Evolutionary conservation across 2,329 filamentous ascomycete species (phyloP).

Genomic region (Alternaria sp.): DNA sequence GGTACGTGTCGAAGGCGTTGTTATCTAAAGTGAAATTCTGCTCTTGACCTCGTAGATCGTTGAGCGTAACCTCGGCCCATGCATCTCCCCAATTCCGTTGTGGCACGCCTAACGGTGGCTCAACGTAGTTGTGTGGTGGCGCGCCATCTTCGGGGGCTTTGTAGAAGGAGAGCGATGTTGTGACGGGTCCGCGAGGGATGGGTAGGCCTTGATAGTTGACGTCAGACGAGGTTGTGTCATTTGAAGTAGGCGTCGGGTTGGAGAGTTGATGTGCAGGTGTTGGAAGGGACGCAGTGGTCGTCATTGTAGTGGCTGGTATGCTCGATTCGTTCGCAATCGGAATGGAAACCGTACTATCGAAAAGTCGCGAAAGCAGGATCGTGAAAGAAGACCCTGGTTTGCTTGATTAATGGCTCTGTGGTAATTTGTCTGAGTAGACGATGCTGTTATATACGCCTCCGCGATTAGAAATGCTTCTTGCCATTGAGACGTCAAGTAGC

Average conservation of each 20-base stretch:
- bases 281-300: conserved; percentile 54
- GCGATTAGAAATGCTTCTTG: conserved; percentile 43
- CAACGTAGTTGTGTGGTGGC: conserved; percentile 62
- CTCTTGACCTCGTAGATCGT: conserved; percentile 78
- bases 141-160: conserved; percentile 40
- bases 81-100: conserved; percentile 69
- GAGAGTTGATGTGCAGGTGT: conserved; percentile 56
- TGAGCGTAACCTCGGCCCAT: conserved; percentile 65
- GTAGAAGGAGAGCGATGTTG: conserved; percentile 42
- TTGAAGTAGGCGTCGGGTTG: conserved; percentile 33
- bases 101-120: conserved; percentile 68
- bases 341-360: neutral
- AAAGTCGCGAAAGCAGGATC: neutral
- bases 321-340: neutral
- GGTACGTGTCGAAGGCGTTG: conserved; percentile 76
- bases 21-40: conserved; percentile 71
- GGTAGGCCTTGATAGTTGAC: conserved; percentile 44
- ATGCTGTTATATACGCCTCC: conserved; percentile 33
- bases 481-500: conserved; percentile 14
- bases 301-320: conserved; percentile 44
- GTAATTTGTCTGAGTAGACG: conserved; percentile 23
- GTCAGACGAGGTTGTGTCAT: conserved; percentile 41
- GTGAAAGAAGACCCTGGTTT: conserved; percentile 4
- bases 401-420: conserved; percentile 15
- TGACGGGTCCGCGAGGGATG: conserved; percentile 42